These are phyloP conservation scores for Venturiaceae sp. DNA, from an alignment of 2,329 filamentous ascomycete species.

Conservation along the genomic window DNA sequence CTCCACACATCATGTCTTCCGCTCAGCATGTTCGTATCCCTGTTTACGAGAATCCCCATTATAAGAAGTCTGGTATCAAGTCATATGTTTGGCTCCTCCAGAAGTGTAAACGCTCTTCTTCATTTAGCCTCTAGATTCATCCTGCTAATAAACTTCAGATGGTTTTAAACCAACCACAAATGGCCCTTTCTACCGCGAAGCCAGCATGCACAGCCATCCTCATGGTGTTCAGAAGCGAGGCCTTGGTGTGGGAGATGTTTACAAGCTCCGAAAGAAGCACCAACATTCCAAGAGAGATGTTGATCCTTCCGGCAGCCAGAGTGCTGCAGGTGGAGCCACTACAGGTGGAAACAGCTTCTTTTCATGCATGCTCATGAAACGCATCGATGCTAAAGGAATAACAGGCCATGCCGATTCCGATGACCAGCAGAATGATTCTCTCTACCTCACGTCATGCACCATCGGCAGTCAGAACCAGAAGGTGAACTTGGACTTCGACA, in stretches of 20 bases:
- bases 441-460: slow-evolving; percentile 53
- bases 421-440: slow-evolving; percentile 57
- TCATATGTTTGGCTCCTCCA: slow-evolving; percentile 52
- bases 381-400: slow-evolving; percentile 21
- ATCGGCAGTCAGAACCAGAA: slow-evolving; percentile 58
- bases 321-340: slow-evolving; percentile 27
- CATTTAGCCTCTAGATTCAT: neutral
- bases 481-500: slow-evolving; percentile 56
- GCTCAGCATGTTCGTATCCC: neutral
- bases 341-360: slow-evolving; percentile 37
- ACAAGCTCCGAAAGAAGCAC: slow-evolving; percentile 19
- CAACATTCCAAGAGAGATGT: neutral
- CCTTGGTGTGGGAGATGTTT: neutral
- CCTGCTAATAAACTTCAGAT: slow-evolving; percentile 18
- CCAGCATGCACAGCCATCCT: slow-evolving; percentile 26
- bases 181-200: slow-evolving; percentile 48
- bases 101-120: slow-evolving; percentile 35
- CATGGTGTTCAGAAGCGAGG: slow-evolving; percentile 24
- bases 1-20: neutral
- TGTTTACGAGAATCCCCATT: slow-evolving; percentile 15
- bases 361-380: slow-evolving; percentile 37
- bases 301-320: neutral
- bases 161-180: slow-evolving; percentile 52
- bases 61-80: slow-evolving; percentile 40
- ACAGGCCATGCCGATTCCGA: slow-evolving; percentile 46